Percentiles rank a stretch among this genome's conserved stretches.
Evolutionary conservation across 164 flowering plant genomes (phyloP).

Genomic region (Hamamelis virginiana): DNA sequence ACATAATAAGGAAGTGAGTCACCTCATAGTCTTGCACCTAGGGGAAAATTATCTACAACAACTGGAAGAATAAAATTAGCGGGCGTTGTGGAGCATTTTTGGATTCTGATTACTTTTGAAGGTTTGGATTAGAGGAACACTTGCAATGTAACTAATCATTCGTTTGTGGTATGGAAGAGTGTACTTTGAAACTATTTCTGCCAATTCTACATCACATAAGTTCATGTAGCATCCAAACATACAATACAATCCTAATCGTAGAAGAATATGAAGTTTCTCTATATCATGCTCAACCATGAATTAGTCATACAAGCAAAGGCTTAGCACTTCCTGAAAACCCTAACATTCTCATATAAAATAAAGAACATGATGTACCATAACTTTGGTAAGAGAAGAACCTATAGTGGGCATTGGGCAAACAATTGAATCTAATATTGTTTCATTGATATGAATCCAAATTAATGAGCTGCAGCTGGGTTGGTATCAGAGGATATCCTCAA

Average conservation of each 20-base stretch:
- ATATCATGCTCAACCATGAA: background rate
- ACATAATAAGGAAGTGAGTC: background rate
- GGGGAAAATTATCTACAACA: background rate
- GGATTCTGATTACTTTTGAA: background rate
- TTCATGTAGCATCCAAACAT: background rate
- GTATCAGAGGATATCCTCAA: too few species aligned
- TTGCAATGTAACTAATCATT: background rate
- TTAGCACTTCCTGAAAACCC: background rate
- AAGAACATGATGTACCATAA: too few species aligned
- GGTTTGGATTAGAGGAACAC: background rate
- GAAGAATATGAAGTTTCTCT: background rate
- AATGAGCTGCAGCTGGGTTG: too few species aligned
- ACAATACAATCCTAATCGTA: background rate
- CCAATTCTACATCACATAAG: background rate
- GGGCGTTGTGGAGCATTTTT: background rate
- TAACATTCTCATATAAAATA: background rate
- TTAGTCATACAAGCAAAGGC: background rate
- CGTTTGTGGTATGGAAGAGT: too few species aligned
- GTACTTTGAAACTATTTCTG: background rate
- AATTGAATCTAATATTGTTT: background rate
- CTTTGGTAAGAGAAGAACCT: background rate
- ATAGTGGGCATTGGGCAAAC: background rate
- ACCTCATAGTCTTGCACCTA: background rate
- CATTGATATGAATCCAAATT: too few species aligned
- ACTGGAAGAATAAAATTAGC: background rate